phyloP scores from a whole-genome alignment of 352 stramenopile species.

The Lagenidium sp. region DNA sequence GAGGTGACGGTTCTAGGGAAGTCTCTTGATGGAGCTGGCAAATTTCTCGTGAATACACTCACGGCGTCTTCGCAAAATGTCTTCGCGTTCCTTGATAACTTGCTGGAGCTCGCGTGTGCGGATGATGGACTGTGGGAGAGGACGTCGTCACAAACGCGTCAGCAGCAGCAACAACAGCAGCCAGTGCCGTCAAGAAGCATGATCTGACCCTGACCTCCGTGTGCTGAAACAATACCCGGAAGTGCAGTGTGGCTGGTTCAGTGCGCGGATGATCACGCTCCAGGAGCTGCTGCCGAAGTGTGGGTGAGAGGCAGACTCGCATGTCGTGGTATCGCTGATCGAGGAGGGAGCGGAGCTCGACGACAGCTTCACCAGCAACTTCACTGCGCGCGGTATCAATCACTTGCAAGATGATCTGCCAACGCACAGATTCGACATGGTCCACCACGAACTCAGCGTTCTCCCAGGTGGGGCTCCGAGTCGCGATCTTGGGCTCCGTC shows the following conservation, averaged over 20 bases:
- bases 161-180: neutral
- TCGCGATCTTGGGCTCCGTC: too few species aligned
- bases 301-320: conserved; percentile 48
- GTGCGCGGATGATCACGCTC: too few species aligned
- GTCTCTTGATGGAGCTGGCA: conserved; percentile 7
- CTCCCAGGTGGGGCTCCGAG: too few species aligned
- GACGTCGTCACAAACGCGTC: neutral
- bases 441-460: too few species aligned
- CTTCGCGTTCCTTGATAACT: conserved; percentile 21
- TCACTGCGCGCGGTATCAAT: conserved; percentile 38
- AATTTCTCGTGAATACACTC: conserved; percentile 29
- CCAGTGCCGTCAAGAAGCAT: too few species aligned
- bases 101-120: conserved; percentile 43
- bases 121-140: conserved; percentile 28
- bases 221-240: conserved; percentile 34
- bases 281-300: conserved; percentile 46
- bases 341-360: conserved; percentile 37
- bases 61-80: conserved; percentile 14
- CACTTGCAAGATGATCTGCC: conserved; percentile 44
- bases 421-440: too few species aligned
- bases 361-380: conserved; percentile 31
- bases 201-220: conserved; percentile 28
- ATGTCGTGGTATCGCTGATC: conserved; percentile 51
- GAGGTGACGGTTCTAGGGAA: conserved; percentile 1
- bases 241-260: conserved; percentile 31